Percentiles rank a stretch among this genome's conserved stretches.
phyloP scores from a whole-genome alignment of 2,329 filamentous ascomycete species.

The Diplodia sapinea region DNA sequence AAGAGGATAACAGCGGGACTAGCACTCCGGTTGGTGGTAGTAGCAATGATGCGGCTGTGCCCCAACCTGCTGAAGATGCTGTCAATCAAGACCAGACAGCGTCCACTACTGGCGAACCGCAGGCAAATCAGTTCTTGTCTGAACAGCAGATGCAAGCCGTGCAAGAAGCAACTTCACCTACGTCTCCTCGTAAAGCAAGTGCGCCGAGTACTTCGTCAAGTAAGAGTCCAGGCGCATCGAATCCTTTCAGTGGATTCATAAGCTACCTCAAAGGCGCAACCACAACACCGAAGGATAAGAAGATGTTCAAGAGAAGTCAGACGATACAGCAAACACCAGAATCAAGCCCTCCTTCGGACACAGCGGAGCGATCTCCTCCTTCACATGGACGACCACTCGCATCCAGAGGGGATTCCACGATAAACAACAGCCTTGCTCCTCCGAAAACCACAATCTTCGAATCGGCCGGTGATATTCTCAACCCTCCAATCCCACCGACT shows the following conservation, averaged over 20 bases:
- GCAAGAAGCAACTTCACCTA: conserved; percentile 46
- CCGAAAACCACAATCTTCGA: conserved; percentile 94
- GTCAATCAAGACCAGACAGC: conserved; percentile 70
- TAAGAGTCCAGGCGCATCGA: conserved; percentile 1
- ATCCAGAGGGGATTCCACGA: conserved; percentile 47
- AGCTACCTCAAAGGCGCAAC: conserved; percentile 53
- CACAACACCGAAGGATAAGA: conserved; percentile 74
- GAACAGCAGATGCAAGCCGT: conserved; percentile 37
- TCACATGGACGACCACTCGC: conserved; percentile 9
- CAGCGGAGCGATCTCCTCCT: not conserved
- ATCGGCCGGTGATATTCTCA: conserved; percentile 88
- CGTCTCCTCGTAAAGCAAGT: conserved; percentile 18
- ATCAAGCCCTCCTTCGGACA: conserved; percentile 29
- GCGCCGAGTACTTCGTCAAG: not conserved
- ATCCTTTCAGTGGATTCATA: conserved; percentile 27
- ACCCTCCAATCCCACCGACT: conserved; percentile 80
- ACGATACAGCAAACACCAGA: conserved; percentile 61
- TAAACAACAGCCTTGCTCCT: conserved; percentile 66
- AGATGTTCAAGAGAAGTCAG: conserved; percentile 67
- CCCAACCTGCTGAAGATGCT: conserved; percentile 70
- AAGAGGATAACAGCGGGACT: conserved; percentile 38
- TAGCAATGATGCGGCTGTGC: conserved; percentile 62
- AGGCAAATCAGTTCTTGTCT: conserved; percentile 41
- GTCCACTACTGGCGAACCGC: conserved; percentile 39
- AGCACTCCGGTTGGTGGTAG: conserved; percentile 38